phyloP scores from a whole-genome alignment of 257 asterid genomes.

The Leonotis leonurus region DNA sequence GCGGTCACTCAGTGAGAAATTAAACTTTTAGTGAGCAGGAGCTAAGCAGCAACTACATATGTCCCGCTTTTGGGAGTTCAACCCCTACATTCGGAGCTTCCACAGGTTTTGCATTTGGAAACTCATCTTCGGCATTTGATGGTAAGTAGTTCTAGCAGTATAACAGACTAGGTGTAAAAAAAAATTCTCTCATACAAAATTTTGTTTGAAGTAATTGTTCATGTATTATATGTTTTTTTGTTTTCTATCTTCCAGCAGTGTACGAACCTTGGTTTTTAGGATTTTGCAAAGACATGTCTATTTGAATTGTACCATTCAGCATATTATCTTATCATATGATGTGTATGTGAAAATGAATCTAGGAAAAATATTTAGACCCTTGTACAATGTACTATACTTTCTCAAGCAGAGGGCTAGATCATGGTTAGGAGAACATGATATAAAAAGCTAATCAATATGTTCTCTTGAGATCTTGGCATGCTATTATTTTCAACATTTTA shows the following conservation, averaged over 20 bases:
- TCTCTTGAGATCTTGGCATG: not conserved
- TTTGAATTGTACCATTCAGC: not conserved
- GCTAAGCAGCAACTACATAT: too few species aligned
- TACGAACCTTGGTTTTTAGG: too few species aligned
- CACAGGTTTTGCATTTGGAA: slow-evolving; percentile 73
- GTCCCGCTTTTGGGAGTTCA: slow-evolving; percentile 87
- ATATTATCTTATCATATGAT: not conserved
- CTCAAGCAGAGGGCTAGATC: too few species aligned
- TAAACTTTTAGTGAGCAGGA: too few species aligned
- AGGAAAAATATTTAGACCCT: not conserved
- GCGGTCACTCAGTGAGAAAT: too few species aligned
- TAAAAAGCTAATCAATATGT: too few species aligned
- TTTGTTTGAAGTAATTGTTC: not conserved
- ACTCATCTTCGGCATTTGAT: slow-evolving; percentile 60
- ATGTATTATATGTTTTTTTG: not conserved
- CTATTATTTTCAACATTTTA: not conserved
- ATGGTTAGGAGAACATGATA: too few species aligned
- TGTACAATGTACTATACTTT: too few species aligned
- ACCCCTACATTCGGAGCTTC: slow-evolving; percentile 82
- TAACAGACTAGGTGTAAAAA: not conserved
- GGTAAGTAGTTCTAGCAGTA: slow-evolving; percentile 27
- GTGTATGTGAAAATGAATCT: not conserved
- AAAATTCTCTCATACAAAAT: not conserved
- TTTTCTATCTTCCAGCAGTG: not conserved
- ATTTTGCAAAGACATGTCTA: too few species aligned